These are phyloP conservation scores for Sphaerostilbella broomeana DNA, from an alignment of 2,329 filamentous ascomycete species.

Conservation along the genomic window DNA sequence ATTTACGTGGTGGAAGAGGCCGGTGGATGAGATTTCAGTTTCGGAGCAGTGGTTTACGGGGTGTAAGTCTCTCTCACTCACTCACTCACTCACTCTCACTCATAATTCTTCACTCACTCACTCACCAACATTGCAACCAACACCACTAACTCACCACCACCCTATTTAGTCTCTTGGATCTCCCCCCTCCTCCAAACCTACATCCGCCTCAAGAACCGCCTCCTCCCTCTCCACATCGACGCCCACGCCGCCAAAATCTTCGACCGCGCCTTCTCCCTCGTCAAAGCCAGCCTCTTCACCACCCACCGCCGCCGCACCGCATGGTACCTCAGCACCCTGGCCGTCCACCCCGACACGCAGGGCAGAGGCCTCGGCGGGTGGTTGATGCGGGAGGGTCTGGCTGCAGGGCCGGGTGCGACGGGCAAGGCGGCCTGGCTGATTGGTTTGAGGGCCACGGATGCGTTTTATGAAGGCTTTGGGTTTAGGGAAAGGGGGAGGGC, in stretches of 20 bases:
- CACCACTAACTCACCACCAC: too few species aligned
- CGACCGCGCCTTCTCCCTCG: conserved; percentile 20
- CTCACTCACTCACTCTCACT: too few species aligned
- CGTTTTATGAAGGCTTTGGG: conserved; percentile 28
- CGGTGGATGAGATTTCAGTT: conserved; percentile 21
- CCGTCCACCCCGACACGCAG: conserved; percentile 26
- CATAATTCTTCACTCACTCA: too few species aligned
- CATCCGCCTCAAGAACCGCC: conserved; percentile 19
- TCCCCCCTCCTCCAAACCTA: conserved; percentile 21
- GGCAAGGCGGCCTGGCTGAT: conserved; percentile 27
- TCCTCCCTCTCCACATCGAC: conserved; percentile 22
- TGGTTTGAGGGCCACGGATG: conserved; percentile 25
- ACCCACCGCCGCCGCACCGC: conserved; percentile 24
- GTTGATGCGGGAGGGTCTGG: conserved; percentile 26
- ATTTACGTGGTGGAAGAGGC: conserved; percentile 31
- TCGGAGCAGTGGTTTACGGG: conserved; percentile 26
- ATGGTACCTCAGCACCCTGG: conserved; percentile 31
- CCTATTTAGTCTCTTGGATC: conserved; percentile 30
- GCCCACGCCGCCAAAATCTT: conserved; percentile 18
- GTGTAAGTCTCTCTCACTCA: too few species aligned
- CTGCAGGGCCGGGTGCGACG: conserved; percentile 19
- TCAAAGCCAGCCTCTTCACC: conserved; percentile 22
- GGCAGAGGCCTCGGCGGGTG: conserved; percentile 26
- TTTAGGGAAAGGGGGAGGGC: conserved; percentile 29
- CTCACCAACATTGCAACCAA: too few species aligned